Evolutionary conservation across 2,329 filamentous ascomycete species (phyloP), one percentile per base, ranked within the genome.

Genomic region (Talaromyces sp.): DNA sequence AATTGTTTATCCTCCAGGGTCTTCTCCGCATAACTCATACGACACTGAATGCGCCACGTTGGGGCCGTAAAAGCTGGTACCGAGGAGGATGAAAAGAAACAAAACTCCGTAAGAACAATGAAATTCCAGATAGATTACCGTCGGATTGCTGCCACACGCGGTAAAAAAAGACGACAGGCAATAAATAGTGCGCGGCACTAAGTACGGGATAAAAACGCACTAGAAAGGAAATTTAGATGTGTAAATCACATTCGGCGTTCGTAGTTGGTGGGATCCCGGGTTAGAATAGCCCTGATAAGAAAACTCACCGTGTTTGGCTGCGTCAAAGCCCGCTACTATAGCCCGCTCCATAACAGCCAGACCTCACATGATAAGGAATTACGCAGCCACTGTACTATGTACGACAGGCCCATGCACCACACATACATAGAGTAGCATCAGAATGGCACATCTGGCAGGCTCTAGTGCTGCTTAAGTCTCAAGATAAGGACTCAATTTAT

Each of bases 1-100:
- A 52, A 31, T n/a, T 52, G 27, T 19, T 37, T 39, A 15, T 37
- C 3, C n/a, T 25, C 22, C 52, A 39, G 50, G 50, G 50, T 54
- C 50, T 56, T 56, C 52, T 56, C 52, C 52, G 52, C 52, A 56
- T 22, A 37, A 37, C n/a, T 33, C 52, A 39, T 37, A 39, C 52
- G 52, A 56, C 52, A 39, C 25, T 56, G 31, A 15, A 37, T 13
- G 25, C 33, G 52, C 52, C 33, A 22, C 33, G 10, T 25, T 37
- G 31, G 52, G 52, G 52, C 52, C 31, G 33, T 8, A 39, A 56
- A 37, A 22, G 25, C 49, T 33, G 49, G 49, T 52, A 52, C 25
- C n/a, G n/a, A 22, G 33, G 19, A 56, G 10, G n/a, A 56, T 35
- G 1, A 37, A 56, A 35, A 56, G n/a, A 10, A 35, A 22, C 31